Percentiles rank a stretch among this genome's conserved stretches.
These are phyloP conservation scores for Ogataea zsoltii DNA, from an alignment of 805 yeast species.

Conservation along the genomic window DNA sequence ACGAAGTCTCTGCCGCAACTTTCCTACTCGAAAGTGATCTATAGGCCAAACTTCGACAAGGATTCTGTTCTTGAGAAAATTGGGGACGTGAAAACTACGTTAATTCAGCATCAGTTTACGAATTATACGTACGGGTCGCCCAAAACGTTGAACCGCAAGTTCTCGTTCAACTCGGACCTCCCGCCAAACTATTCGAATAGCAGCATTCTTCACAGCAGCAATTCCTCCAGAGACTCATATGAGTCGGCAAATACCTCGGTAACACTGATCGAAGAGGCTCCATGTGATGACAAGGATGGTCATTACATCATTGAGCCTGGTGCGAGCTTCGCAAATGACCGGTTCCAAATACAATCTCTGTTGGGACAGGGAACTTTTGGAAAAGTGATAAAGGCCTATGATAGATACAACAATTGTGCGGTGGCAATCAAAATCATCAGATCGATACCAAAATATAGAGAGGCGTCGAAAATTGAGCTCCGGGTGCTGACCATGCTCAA, in stretches of 20 bases:
- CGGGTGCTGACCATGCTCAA: constrained; percentile 76
- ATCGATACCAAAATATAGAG: constrained; percentile 90
- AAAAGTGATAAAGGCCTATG: constrained; percentile 83
- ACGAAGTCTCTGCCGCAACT: constrained; percentile 57
- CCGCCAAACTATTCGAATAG: constrained; percentile 6
- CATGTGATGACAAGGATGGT: constrained; percentile 69
- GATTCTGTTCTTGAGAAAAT: constrained; percentile 39
- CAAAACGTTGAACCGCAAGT: constrained; percentile 20
- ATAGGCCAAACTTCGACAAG: constrained; percentile 35
- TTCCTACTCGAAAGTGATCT: constrained; percentile 46
- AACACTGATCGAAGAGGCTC: constrained; percentile 28
- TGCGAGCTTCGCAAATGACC: constrained; percentile 64
- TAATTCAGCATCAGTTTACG: constrained; percentile 28
- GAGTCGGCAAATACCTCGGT: constrained; percentile 24
- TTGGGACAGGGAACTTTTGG: constrained; percentile 95
- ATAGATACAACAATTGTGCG: constrained; percentile 52
- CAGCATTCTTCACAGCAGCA: constrained; percentile 12
- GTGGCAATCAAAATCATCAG: constrained; percentile 93
- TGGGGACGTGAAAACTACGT: constrained; percentile 42
- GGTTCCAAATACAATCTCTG: constrained; percentile 66
- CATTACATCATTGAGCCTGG: constrained; percentile 65
- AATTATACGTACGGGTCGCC: constrained; percentile 32
- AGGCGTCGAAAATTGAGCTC: constrained; percentile 91
- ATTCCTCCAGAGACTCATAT: constrained; percentile 23
- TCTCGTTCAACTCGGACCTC: constrained; percentile 27